Base-by-base conservation (phyloP, 176 grass and related monocot genomes). In the Oryza meridionalis region DNA sequence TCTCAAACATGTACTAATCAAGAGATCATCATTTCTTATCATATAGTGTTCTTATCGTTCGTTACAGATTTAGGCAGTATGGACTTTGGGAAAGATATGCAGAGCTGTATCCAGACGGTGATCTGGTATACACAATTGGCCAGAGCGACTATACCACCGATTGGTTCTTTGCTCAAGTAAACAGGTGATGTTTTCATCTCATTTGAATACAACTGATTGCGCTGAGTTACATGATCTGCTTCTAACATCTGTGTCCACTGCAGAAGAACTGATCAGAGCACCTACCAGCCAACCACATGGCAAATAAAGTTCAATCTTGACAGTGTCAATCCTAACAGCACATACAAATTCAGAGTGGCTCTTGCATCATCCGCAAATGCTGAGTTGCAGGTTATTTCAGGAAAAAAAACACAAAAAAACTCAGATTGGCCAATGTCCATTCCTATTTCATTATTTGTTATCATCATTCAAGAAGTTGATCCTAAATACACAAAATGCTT, bases 161-260 rank as follows among this genome's bases (percentile, higher is more conserved):
- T 77, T 97, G 94, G 94, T 97, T 97, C 79, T 97, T 87, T 45
- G 94, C 94, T 77, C 94, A 97, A 84, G 92, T 97, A 75, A 92
- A 74, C 77, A 97, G 94, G 94, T 97, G n/a, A 2, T 10, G 29
- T 65, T 81, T 85, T 19, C 38, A 15, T 44, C 33, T 85, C 61
- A 17, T 65, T 62, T 10, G 14, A 61, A 67, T 15, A 29, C 33
- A 73, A 77, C 2, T 69, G 17, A 21, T 67, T 50, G 7, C 46
- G 19, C 11, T 6, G 15, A 82, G 14, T 7, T 47, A 44, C 37
- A 44, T 75, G 78, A 16, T 11, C 14, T 77, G 25, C 53, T 19
- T 8, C 67, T 79, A 76, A 86, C 69, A 81, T 73, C 1, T 35
- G 8, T 35, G 61, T 25, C 29, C 69, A 44, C 33, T 85, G 61